Percentiles rank a stretch among this genome's conserved stretches.
Conservation (phyloP, 73 alveolate species). For the Paramecium sexaurelia region DNA sequence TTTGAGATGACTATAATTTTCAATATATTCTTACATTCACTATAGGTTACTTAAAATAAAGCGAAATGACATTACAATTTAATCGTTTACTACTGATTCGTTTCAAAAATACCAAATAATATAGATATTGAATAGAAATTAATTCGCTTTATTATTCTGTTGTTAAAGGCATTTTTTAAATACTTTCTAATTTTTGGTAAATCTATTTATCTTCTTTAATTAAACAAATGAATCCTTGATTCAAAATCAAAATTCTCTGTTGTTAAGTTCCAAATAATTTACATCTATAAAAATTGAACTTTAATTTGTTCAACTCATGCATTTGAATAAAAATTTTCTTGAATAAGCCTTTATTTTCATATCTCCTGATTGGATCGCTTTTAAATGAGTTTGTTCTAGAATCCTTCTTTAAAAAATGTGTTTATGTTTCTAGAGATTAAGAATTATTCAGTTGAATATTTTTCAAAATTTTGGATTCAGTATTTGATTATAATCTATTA, state of each 20-base stretch:
- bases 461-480: background rate
- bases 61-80: background rate
- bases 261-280: constrained; percentile 1
- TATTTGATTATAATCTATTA: background rate
- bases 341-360: constrained; percentile 22
- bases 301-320: background rate
- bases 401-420: background rate
- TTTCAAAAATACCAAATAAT: background rate
- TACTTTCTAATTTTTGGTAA: background rate
- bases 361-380: constrained; percentile 18
- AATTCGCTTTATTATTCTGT: background rate
- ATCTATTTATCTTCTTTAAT: background rate
- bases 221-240: background rate
- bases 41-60: background rate
- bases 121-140: background rate
- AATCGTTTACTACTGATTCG: background rate
- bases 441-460: constrained; percentile 2
- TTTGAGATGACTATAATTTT: background rate
- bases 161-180: no score
- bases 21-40: background rate
- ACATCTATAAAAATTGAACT: background rate
- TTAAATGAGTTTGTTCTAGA: background rate
- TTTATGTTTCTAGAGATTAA: background rate
- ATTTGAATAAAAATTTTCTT: background rate
- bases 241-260: background rate